These are phyloP conservation scores for Cercospora sp. DNA, from an alignment of 2,329 filamentous ascomycete species.

Conservation along the genomic window DNA sequence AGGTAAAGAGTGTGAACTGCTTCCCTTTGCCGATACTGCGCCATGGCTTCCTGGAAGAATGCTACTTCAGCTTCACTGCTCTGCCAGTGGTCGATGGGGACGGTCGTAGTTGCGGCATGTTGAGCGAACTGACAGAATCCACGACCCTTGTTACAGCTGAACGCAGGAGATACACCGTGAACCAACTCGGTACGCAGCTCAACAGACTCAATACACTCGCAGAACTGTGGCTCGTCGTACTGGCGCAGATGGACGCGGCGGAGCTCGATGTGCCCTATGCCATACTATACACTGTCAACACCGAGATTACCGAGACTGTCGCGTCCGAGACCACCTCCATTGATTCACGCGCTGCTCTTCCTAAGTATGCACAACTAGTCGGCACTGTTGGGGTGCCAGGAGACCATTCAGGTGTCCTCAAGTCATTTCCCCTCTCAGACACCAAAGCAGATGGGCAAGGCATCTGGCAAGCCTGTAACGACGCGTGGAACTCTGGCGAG, in stretches of 20 bases:
- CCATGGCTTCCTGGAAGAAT: constrained; percentile 35
- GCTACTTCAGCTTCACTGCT: constrained; percentile 34
- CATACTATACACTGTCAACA: constrained; percentile 30
- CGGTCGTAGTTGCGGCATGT: constrained; percentile 26
- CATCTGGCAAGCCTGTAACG: constrained; percentile 35
- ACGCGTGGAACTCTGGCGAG: constrained; percentile 36
- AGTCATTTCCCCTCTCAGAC: constrained; percentile 27
- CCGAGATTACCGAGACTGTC: constrained; percentile 20
- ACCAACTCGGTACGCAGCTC: constrained; percentile 23
- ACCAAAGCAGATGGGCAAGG: not conserved
- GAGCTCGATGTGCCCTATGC: constrained; percentile 33
- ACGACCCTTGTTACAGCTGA: constrained; percentile 28
- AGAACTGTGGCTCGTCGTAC: constrained; percentile 31
- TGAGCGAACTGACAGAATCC: constrained; percentile 34
- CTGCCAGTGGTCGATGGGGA: constrained; percentile 32
- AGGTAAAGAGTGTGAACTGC: constrained; percentile 23
- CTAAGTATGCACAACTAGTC: constrained; percentile 29
- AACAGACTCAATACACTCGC: constrained; percentile 21
- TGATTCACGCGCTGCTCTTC: constrained; percentile 8
- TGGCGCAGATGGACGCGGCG: constrained; percentile 24
- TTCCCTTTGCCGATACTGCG: constrained; percentile 31
- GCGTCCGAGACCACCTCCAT: constrained; percentile 15
- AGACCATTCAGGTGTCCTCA: constrained; percentile 31
- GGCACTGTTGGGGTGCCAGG: constrained; percentile 34
- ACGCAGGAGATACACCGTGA: constrained; percentile 27